A percentile compares a stretch with the other conserved stretches of the same genome.
These are phyloP conservation scores for Artemisia tridentata DNA, from an alignment of 129 eudicot genomes.

Conservation along the genomic window DNA sequence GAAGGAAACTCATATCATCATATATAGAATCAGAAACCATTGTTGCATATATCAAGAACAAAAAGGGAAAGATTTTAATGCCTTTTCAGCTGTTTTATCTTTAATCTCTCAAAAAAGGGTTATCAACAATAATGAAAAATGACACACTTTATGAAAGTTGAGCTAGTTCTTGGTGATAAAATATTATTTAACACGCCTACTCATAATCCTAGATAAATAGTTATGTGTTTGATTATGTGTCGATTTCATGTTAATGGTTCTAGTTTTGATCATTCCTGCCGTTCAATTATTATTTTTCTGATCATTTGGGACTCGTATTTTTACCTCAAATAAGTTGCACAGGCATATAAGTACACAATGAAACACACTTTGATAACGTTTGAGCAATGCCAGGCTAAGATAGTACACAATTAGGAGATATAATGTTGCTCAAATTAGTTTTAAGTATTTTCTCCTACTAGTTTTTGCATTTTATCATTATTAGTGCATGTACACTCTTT, in stretches of 20 bases:
- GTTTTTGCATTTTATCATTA: background rate
- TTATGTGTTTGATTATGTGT: background rate
- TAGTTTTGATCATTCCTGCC: no score
- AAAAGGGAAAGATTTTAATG: constrained; percentile 1
- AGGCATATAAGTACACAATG: no score
- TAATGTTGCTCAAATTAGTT: background rate
- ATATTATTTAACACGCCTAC: no score
- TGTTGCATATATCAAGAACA: background rate
- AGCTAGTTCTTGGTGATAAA: no score
- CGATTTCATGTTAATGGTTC: background rate
- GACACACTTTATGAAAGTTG: no score
- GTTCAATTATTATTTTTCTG: no score
- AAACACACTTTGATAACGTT: no score
- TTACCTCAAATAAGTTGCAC: no score
- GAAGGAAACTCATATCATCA: constrained; percentile 10
- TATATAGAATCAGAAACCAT: background rate
- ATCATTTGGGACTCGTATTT: no score
- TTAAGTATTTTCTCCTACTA: background rate
- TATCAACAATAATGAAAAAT: no score
- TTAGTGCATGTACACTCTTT: background rate
- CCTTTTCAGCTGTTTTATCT: background rate
- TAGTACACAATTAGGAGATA: background rate
- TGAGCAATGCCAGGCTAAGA: no score
- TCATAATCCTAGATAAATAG: no score
- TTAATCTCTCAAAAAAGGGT: background rate